Evolutionary conservation across 179 eudicot species (phyloP), one percentile per base, ranked within the genome.

Genomic region (Amaranthus tricolor): DNA sequence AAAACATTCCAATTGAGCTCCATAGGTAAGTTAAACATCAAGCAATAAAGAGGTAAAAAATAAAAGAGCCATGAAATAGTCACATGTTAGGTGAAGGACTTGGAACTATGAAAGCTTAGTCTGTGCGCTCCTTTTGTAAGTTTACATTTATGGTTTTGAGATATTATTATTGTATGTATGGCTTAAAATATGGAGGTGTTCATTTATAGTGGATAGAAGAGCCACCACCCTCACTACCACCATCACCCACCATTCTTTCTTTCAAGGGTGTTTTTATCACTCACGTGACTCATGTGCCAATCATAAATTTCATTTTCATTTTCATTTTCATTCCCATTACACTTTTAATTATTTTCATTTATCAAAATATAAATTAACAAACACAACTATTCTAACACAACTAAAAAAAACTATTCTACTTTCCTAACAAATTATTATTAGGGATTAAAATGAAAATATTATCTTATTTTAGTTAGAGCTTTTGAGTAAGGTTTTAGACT

Each of bases 251-350:
- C 47, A n/a, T n/a, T n/a, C n/a, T n/a, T n/a, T n/a, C n/a, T n/a
- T n/a, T n/a, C n/a, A 6, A 20, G 11, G 5, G 5, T 48, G 8
- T 45, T 44, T 66, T 71, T 58, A 76, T 72, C 76, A 72, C 20
- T 55, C 76, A 78, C 57, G 74, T 72, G 72, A 24, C n/a, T 68
- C 81, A 72, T 76, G 76, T 78, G 80, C 56, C 68, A 31, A n/a
- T 0, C 24, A 43, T 12, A 17, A 14, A 20, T 19, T 56, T 44
- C 20, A n/a, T 45, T 74, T 31, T 45, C 1, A 17, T 53, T 21
- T 17, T 19, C 50, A 44, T 5, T 21, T 19, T n/a, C n/a, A n/a
- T n/a, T n/a, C n/a, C n/a, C n/a, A n/a, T n/a, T n/a, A n/a, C n/a
- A n/a, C n/a, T n/a, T n/a, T n/a, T n/a, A n/a, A n/a, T n/a, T n/a